Evolutionary conservation across 2,329 filamentous ascomycete genomes (phyloP).

Genomic region (Rasamsonia emersonii): DNA sequence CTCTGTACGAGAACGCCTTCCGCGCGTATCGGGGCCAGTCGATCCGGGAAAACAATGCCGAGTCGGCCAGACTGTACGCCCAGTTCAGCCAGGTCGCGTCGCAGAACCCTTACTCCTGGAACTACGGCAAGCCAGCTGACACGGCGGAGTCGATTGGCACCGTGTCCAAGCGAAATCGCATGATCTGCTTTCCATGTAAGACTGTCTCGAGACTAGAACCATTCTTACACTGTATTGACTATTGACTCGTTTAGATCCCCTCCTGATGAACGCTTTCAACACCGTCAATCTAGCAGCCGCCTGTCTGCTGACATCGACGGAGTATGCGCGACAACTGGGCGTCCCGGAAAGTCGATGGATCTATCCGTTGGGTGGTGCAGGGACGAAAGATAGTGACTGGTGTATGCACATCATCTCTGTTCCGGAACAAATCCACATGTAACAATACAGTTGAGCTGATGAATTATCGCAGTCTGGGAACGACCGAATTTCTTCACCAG

Average conservation of each 20-base stretch:
- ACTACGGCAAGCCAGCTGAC: slow-evolving; percentile 39
- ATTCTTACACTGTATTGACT: not conserved
- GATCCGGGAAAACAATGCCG: slow-evolving; percentile 46
- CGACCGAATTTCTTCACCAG: slow-evolving; percentile 51
- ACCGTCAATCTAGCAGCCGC: slow-evolving; percentile 57
- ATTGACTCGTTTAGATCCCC: slow-evolving; percentile 42
- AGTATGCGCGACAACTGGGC: slow-evolving; percentile 46
- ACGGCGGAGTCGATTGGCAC: slow-evolving; percentile 46
- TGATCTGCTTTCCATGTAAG: slow-evolving; percentile 61
- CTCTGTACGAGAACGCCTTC: slow-evolving; percentile 57
- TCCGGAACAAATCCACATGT: not conserved
- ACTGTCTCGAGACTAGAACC: slow-evolving; percentile 3
- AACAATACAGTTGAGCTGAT: too few species aligned
- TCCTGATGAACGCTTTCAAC: slow-evolving; percentile 66
- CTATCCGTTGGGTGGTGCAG: slow-evolving; percentile 56
- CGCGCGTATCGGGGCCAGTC: slow-evolving; percentile 49
- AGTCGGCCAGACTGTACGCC: slow-evolving; percentile 53
- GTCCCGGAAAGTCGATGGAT: slow-evolving; percentile 52
- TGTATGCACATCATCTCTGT: slow-evolving; percentile 35
- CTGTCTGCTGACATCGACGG: slow-evolving; percentile 50
- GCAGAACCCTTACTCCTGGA: slow-evolving; percentile 50
- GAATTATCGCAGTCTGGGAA: slow-evolving; percentile 47
- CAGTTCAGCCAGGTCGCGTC: slow-evolving; percentile 52
- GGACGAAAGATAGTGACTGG: slow-evolving; percentile 48
- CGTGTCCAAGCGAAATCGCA: slow-evolving; percentile 50